Conservation (phyloP, 441 rosid genomes). For the Erodium moschatum region DNA sequence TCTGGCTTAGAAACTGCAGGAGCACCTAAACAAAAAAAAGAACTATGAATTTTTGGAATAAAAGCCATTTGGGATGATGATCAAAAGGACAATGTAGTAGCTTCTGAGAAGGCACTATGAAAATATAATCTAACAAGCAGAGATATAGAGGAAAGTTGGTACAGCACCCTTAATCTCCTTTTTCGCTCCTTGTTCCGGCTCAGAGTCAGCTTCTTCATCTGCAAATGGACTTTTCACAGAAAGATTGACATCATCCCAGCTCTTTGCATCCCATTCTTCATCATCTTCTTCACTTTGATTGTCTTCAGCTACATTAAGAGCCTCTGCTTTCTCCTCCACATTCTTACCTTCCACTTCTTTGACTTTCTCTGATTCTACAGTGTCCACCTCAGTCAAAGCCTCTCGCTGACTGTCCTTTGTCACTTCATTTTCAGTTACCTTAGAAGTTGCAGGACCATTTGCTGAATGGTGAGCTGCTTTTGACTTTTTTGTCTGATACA, state of each 20-base stretch:
- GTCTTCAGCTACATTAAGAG: constrained; percentile 38
- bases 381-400: constrained; percentile 27
- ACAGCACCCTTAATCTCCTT: constrained; percentile 39
- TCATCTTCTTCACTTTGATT: constrained; percentile 60
- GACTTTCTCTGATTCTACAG: constrained; percentile 39
- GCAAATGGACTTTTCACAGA: constrained; percentile 71
- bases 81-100: neutral
- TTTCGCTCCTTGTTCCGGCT: constrained; percentile 41
- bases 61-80: neutral
- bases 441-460: constrained; percentile 45
- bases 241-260: constrained; percentile 84
- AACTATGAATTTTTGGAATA: neutral
- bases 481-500: constrained; percentile 66
- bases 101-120: constrained; percentile 5
- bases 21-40: constrained; percentile 18
- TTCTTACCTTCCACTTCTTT: constrained; percentile 34
- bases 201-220: constrained; percentile 71
- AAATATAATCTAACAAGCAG: constrained; percentile 38
- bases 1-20: constrained; percentile 23
- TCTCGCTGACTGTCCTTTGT: constrained; percentile 23
- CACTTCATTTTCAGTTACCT: constrained; percentile 39
- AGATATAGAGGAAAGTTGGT: constrained; percentile 21
- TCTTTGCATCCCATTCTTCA: constrained; percentile 96
- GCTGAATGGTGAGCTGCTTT: constrained; percentile 54
- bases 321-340: constrained; percentile 40